Conservation (phyloP, 1,284 basidiomycete genomes). For the Ustilago nuda region DNA sequence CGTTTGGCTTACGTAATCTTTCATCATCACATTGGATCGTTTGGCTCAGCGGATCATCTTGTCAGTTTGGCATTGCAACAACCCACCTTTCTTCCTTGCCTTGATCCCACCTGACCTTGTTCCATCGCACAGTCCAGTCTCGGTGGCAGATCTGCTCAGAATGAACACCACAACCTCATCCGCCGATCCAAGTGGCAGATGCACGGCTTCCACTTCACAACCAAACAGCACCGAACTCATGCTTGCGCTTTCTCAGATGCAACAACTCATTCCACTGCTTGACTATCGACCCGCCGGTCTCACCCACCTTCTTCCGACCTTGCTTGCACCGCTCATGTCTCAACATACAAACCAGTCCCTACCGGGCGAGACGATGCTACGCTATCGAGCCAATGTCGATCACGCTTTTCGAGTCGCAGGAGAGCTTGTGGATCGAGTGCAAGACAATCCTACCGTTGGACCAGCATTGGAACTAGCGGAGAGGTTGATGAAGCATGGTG, state of each 20-base stretch:
- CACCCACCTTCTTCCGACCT: slow-evolving; percentile 25
- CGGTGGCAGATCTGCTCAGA: neutral
- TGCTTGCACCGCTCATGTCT: slow-evolving; percentile 33
- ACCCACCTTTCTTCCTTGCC: slow-evolving; percentile 1
- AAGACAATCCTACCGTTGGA: slow-evolving; percentile 20
- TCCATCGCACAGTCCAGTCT: no score
- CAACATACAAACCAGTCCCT: neutral
- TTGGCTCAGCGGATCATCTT: neutral
- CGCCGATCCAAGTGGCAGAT: neutral
- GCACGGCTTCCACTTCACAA: neutral
- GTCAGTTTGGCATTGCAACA: neutral
- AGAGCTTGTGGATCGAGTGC: slow-evolving; percentile 24
- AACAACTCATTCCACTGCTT: slow-evolving; percentile 47
- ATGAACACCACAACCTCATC: slow-evolving; percentile 9
- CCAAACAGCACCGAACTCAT: slow-evolving; percentile 49
- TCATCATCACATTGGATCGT: no score
- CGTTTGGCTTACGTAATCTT: no score
- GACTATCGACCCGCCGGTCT: slow-evolving; percentile 44
- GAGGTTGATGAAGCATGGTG: slow-evolving; percentile 21
- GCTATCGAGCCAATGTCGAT: slow-evolving; percentile 40
- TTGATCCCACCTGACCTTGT: neutral
- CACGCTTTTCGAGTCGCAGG: slow-evolving; percentile 41
- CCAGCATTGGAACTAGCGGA: slow-evolving; percentile 34
- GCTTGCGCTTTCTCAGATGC: slow-evolving; percentile 47
- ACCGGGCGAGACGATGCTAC: slow-evolving; percentile 24